These are phyloP conservation scores for Endothia cerciana DNA, from an alignment of 2,329 filamentous ascomycete genomes.

Conservation along the genomic window DNA sequence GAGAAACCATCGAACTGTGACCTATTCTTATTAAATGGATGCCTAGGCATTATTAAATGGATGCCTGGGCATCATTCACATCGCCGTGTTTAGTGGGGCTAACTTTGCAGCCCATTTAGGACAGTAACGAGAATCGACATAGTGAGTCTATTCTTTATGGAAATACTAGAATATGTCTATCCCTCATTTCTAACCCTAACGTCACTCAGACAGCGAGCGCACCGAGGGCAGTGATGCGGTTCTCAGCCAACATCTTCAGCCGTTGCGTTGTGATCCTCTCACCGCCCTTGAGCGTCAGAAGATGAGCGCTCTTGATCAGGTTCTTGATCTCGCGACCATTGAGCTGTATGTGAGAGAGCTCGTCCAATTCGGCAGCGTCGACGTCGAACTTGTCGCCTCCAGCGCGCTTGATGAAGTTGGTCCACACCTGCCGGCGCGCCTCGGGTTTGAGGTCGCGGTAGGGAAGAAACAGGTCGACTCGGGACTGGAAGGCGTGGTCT, in stretches of 20 bases:
- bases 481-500: conserved; percentile 43
- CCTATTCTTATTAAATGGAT: no score
- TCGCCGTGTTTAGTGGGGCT: background rate
- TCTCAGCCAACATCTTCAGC: conserved; percentile 40
- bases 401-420: conserved; percentile 40
- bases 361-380: conserved; percentile 37
- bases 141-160: background rate
- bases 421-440: conserved; percentile 41
- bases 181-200: background rate
- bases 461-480: conserved; percentile 40
- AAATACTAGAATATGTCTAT: background rate
- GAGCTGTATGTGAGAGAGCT: conserved; percentile 45
- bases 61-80: background rate
- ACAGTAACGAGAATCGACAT: no score
- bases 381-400: conserved; percentile 39
- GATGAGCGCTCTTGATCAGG: conserved; percentile 45
- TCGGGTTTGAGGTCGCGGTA: conserved; percentile 38
- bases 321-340: conserved; percentile 59
- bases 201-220: conserved; percentile 16
- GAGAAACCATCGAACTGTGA: no score
- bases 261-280: conserved; percentile 37
- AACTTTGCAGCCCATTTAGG: no score
- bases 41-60: no score
- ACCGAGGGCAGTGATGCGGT: conserved; percentile 33
- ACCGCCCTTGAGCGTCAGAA: conserved; percentile 40